Conservation (phyloP, 352 stramenopile genomes). For the Phytopythium sindhum region DNA sequence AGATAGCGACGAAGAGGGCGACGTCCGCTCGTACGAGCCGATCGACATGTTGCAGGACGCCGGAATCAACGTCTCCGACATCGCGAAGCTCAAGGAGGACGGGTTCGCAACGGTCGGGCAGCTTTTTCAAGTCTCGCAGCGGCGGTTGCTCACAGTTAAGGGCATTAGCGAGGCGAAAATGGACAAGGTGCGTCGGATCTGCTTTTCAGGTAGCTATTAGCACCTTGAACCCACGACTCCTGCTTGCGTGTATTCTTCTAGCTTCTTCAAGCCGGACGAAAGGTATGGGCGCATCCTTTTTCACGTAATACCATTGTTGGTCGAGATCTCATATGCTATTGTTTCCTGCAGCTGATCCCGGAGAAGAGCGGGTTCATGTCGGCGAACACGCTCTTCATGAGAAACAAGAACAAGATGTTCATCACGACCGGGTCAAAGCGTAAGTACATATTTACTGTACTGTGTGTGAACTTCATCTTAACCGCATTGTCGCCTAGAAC, state of each 20-base stretch:
- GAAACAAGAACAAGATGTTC: constrained; percentile 70
- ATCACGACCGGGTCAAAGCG: constrained; percentile 76
- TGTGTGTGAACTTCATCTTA: constrained; percentile 8
- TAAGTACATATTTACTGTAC: constrained; percentile 17
- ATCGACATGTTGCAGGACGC: constrained; percentile 75
- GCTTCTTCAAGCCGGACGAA: constrained; percentile 72
- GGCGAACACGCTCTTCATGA: constrained; percentile 59
- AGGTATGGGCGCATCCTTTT: constrained; percentile 27
- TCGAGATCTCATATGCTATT: not conserved
- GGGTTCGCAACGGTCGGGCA: constrained; percentile 79
- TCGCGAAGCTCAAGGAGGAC: constrained; percentile 74
- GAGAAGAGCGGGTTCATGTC: constrained; percentile 76
- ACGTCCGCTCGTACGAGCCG: constrained; percentile 57
- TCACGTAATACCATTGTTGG: not conserved
- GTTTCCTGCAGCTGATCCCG: constrained; percentile 43
- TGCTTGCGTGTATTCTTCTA: constrained; percentile 10
- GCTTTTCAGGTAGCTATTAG: not conserved
- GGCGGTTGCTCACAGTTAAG: constrained; percentile 71
- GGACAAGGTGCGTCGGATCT: constrained; percentile 49
- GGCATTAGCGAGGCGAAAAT: constrained; percentile 88
- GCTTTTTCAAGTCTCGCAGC: constrained; percentile 76
- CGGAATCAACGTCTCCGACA: constrained; percentile 72
- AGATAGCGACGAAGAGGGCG: constrained; percentile 57
- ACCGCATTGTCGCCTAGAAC: constrained; percentile 27
- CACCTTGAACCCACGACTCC: not conserved